Conservation (phyloP, 106 monocot species). For the Agapanthus africanus region DNA sequence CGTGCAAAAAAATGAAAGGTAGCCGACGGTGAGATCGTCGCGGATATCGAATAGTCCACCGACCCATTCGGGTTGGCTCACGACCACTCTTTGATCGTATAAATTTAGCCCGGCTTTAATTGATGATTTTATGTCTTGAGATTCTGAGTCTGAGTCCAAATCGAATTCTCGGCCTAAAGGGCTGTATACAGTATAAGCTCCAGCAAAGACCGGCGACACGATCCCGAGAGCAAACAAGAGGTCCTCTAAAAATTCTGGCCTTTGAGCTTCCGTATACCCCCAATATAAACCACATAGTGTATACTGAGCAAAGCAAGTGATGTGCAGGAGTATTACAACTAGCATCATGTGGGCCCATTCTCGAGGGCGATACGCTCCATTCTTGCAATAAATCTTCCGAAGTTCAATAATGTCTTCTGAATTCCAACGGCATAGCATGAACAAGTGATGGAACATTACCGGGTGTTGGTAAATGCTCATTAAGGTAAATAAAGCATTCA, state of each 20-base stretch:
- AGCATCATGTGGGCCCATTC: constrained; percentile 65
- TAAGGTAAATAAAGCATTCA: constrained; percentile 56
- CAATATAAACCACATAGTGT: constrained; percentile 44
- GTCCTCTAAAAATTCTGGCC: constrained; percentile 24
- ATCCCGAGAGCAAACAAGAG: constrained; percentile 24
- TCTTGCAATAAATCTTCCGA: constrained; percentile 60
- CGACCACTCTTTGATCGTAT: constrained; percentile 7
- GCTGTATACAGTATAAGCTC: constrained; percentile 29
- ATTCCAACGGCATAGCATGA: constrained; percentile 44
- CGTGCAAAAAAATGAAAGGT: constrained; percentile 40
- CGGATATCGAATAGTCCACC: constrained; percentile 35
- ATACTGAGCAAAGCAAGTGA: constrained; percentile 57
- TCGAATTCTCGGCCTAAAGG: constrained; percentile 38
- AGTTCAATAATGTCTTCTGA: constrained; percentile 33
- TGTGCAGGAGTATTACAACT: constrained; percentile 44
- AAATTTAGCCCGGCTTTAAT: too few relatives aligned
- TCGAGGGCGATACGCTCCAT: constrained; percentile 32
- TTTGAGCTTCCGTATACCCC: constrained; percentile 19
- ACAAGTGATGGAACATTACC: constrained; percentile 34
- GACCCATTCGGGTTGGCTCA: constrained; percentile 28
- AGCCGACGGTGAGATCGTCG: constrained; percentile 24
- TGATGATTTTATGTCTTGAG: too few relatives aligned
- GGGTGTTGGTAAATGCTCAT: constrained; percentile 69
- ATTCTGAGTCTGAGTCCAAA: constrained; percentile 9
- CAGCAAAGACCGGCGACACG: constrained; percentile 27